Evolutionary conservation across 2,329 filamentous ascomycete genomes (phyloP), one percentile per base, ranked within the genome.

Genomic region (Geosmithia flava): DNA sequence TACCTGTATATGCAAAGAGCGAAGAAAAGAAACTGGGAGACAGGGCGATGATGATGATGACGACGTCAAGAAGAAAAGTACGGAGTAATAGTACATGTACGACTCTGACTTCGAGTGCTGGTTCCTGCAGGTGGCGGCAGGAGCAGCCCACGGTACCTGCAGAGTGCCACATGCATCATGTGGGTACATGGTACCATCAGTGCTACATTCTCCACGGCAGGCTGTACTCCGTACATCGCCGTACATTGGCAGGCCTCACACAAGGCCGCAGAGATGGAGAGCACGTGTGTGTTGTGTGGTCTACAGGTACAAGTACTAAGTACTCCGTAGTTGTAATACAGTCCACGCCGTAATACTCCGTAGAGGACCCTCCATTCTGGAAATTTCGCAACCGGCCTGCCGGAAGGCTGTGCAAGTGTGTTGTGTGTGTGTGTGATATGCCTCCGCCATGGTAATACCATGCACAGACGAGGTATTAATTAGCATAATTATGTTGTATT

Each of bases 71-170:
- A n/a, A 27, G 23, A 45, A 17, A 11, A 37, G 33, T 37, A 11
- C 33, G 11, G n/a, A n/a, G n/a, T n/a, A n/a, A n/a, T n/a, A n/a
- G n/a, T n/a, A n/a, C n/a, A n/a, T n/a, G n/a, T n/a, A 37, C 4
- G 33, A 37, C 5, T 37, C 15, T 37, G 4, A 27, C 4, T 11
- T 16, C 6, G 33, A 30, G 6, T 37, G 33, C 11, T 37, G 27
- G 44, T 45, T 45, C 44, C 44, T 45, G 44, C 44, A 45, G 20
- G 30, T 33, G 17, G 44, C 30, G 42, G 42, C 20, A 20, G 42
- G 11, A 20, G 20, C 40, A 20, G 15, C 16, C 44, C 44, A 45
- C 44, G 44, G 44, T 45, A 30, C 44, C 44, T 45, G 44, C 44
- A 45, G 27, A 30, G 44, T 27, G 23, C 20, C 44, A 45, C 44